Base-by-base conservation (phyloP, 1,284 basidiomycete genomes). In the Fomitopsis palustris region DNA sequence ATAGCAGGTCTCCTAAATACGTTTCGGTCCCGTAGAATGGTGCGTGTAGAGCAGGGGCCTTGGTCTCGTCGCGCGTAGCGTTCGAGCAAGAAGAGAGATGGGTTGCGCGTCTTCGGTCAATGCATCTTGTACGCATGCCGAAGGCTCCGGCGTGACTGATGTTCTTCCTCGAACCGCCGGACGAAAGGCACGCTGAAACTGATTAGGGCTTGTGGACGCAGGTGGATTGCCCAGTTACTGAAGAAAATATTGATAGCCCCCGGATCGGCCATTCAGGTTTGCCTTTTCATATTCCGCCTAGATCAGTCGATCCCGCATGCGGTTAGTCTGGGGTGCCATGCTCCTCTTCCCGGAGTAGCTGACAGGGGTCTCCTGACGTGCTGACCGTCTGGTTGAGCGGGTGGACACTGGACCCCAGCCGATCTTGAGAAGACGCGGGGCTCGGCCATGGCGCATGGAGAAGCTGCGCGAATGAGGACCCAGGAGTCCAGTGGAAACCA, bases 211-310 rank as follows among this genome's bases (percentile, higher is more conserved):
- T 55, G 47, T 55, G 56, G 54, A 56, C 51, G 53, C 58, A 53
- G 52, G 27, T 52, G 38, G 21, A 35, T 56, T 58, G 60, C 47
- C 61, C 64, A 64, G 56, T 58, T 64, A 55, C 62, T 54, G 61
- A 56, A 61, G 60, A 66, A 62, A 64, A 59, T 65, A 37, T 64
- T 65, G 62, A 58, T 58, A 59, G 54, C 47, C 51, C 58, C 66
- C 68, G 66, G 69, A 65, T 69, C 68, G 66, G 65, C 65, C 62
- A 60, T 41, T 60, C 62, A 43, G 67, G 66, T 70, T 69, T 71
- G 66, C 71, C 69, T 69, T 70, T 70, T 69, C 65, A 57, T 68
- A 67, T 65, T 62, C 38, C 59, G 69, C 66, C 69, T 68, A 68
- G 62, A 61, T 66, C 67, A 56, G 56, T 62, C 67, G 69, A 64